Evolutionary conservation across 202 grass and related monocot genomes (phyloP), one percentile per base, ranked within the genome.

Genomic region (Hordeum pubiflorum): DNA sequence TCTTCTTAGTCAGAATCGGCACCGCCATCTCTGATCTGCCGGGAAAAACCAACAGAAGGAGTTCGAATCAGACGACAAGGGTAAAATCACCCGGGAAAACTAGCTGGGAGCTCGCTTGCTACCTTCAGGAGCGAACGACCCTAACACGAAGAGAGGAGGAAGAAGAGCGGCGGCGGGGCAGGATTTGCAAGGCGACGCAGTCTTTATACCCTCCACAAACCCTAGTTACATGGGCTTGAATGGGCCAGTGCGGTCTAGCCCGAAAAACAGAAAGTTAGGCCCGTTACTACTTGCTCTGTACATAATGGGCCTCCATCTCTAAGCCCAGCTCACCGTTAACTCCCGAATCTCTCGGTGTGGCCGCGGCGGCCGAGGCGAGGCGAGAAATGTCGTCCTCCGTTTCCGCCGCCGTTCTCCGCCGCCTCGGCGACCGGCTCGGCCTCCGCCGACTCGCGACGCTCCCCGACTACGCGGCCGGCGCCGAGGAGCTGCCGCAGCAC

Each of bases 1-100:
- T 91, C 87, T 87, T 91, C 81, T 72, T 90, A 15, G 83, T 81
- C 70, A 92, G 75, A 88, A 97, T 37, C 3, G 87, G 91, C 46
- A 97, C 85, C 79, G 91, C 89, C 89, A 94, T 92, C 46, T 83
- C 39, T 54, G 72, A 79, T 66, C 60, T 79, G 60, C 20, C 9
- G 12, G 7, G 1, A 22, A 46, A 31, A 80, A 67, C 6, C 0
- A 50, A 29, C 59, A 32, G 0, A 60, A 2, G 3, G 48, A 29
- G 34, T 26, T 67, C 5, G 46, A 11, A 86, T 24, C n/a, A 38
- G 38, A 59, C 14, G 2, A 14, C 34, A 24, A 31, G 10, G 24
- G 44, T 6, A 18, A 73, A 74, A 64, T 33, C 12, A 13, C 14
- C 27, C 9, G 58, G 24, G 0, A 15, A 33, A 0, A 36, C 12